phyloP scores from a whole-genome alignment of 768 basidiomycete species.

The Tulasnella calospora region DNA sequence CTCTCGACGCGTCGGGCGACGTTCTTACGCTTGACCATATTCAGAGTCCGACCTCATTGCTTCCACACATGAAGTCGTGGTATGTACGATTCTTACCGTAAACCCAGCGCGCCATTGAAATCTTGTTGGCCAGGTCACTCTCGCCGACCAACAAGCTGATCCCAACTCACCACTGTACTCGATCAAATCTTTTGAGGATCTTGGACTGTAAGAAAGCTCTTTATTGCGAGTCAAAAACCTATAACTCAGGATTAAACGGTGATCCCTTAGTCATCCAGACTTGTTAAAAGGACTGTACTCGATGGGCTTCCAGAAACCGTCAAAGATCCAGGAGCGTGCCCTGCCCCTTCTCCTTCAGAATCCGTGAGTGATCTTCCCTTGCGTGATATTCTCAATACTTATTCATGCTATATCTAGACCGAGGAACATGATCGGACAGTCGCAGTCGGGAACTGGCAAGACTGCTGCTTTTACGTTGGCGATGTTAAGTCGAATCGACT shows the following conservation, averaged over 20 bases:
- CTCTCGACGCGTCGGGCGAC: slow-evolving; percentile 1
- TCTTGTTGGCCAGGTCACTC: slow-evolving; percentile 63
- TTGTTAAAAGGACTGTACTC: slow-evolving; percentile 90
- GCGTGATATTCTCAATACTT: background rate
- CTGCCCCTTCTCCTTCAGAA: slow-evolving; percentile 83
- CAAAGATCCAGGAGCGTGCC: slow-evolving; percentile 97
- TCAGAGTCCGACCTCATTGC: slow-evolving; percentile 54
- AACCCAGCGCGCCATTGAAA: background rate
- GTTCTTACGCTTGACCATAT: background rate
- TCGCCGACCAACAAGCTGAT: slow-evolving; percentile 93
- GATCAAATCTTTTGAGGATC: slow-evolving; percentile 89
- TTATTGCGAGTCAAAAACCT: background rate
- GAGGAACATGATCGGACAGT: slow-evolving; percentile 98
- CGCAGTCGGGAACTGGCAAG: slow-evolving; percentile 98
- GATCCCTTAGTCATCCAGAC: slow-evolving; percentile 59
- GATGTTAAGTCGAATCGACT: slow-evolving; percentile 93
- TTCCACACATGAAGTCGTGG: slow-evolving; percentile 78
- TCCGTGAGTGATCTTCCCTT: slow-evolving; percentile 55
- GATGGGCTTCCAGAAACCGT: slow-evolving; percentile 95
- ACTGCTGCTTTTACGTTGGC: slow-evolving; percentile 97
- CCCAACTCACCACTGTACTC: slow-evolving; percentile 94
- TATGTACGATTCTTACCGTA: slow-evolving; percentile 38
- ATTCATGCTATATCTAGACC: slow-evolving; percentile 51
- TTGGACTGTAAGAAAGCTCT: slow-evolving; percentile 69
- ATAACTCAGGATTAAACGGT: background rate